These are phyloP conservation scores for Amaranthus hypochondriacus DNA, from an alignment of 148 eudicot genomes.

Conservation along the genomic window DNA sequence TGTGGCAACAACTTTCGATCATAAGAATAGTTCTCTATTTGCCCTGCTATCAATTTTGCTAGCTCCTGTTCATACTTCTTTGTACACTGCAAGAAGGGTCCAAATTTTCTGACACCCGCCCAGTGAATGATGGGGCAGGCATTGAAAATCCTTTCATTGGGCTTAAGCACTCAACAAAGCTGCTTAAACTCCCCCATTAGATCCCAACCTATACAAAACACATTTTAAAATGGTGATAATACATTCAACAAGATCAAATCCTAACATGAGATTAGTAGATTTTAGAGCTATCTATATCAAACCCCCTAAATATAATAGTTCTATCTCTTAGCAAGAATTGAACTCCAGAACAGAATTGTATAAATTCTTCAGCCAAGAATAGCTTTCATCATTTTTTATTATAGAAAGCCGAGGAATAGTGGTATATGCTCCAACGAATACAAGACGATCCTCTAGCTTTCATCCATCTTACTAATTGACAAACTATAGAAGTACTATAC, in stretches of 20 bases:
- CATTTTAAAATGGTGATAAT: not conserved
- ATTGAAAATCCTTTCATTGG: conserved; percentile 46
- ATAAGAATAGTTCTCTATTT: conserved; percentile 47
- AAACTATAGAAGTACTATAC: too few species aligned
- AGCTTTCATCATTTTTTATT: too few species aligned
- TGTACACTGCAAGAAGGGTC: conserved; percentile 50
- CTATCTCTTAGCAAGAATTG: too few species aligned
- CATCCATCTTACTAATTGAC: too few species aligned
- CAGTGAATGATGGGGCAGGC: conserved; percentile 25
- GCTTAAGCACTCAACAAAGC: conserved; percentile 43
- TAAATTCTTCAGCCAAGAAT: too few species aligned
- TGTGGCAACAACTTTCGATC: conserved; percentile 50
- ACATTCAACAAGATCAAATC: not conserved
- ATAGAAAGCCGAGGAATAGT: too few species aligned
- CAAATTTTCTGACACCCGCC: conserved; percentile 43
- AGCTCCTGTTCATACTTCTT: conserved; percentile 61
- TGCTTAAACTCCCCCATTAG: conserved; percentile 52
- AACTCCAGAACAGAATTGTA: too few species aligned
- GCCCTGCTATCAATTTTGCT: conserved; percentile 38
- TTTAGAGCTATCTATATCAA: too few species aligned
- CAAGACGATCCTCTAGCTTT: too few species aligned
- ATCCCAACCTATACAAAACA: conserved; percentile 39
- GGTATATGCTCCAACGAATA: too few species aligned
- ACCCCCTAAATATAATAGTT: too few species aligned
- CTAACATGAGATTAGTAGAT: too few species aligned